phyloP scores from a whole-genome alignment of 2,329 filamentous ascomycete genomes.

The Aspergillus sclerotialis region DNA sequence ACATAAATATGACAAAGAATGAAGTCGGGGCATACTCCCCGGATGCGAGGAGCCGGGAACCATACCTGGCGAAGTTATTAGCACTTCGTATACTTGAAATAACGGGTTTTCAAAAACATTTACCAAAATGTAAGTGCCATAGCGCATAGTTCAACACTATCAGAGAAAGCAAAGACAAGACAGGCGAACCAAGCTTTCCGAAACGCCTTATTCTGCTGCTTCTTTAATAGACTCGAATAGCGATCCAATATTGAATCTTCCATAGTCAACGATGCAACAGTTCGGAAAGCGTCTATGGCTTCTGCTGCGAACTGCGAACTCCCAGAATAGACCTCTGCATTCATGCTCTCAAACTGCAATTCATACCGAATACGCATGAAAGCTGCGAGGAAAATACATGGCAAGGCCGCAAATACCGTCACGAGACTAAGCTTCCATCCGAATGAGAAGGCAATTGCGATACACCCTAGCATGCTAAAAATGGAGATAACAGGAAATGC shows the following conservation, averaged over 20 bases:
- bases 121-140: slow-evolving; percentile 58
- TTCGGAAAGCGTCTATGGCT: slow-evolving; percentile 66
- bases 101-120: neutral
- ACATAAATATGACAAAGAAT: slow-evolving; percentile 58
- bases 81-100: neutral
- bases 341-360: slow-evolving; percentile 61
- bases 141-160: slow-evolving; percentile 57
- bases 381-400: slow-evolving; percentile 43
- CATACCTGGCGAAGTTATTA: slow-evolving; percentile 48
- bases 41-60: slow-evolving; percentile 50
- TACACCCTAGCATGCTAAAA: slow-evolving; percentile 58
- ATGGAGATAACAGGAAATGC: slow-evolving; percentile 53
- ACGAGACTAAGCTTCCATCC: slow-evolving; percentile 73
- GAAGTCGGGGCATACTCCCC: slow-evolving; percentile 41
- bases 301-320: slow-evolving; percentile 71
- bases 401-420: slow-evolving; percentile 52
- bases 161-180: slow-evolving; percentile 61
- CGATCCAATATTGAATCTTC: slow-evolving; percentile 58
- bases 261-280: slow-evolving; percentile 63
- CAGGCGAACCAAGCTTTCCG: slow-evolving; percentile 56
- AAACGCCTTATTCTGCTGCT: slow-evolving; percentile 55
- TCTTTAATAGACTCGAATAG: slow-evolving; percentile 53
- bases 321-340: slow-evolving; percentile 60
- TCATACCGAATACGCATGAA: slow-evolving; percentile 56
- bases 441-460: slow-evolving; percentile 62